A percentile compares a stretch with the other conserved stretches of the same genome.
These are phyloP conservation scores for Cerioporus squamosus DNA, from an alignment of 1,284 basidiomycete species.

Conservation along the genomic window DNA sequence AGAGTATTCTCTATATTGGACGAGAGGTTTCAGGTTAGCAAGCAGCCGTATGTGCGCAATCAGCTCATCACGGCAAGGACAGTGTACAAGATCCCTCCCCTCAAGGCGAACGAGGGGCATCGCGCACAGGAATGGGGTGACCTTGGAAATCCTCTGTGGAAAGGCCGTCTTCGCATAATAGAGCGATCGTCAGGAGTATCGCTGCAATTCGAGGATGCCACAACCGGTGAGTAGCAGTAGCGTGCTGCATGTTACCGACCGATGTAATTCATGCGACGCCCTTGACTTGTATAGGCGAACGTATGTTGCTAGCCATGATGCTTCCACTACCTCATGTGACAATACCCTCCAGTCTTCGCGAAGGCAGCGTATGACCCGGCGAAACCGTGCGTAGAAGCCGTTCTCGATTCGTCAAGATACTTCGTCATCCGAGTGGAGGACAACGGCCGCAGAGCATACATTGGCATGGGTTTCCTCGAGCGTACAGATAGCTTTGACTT, in stretches of 20 bases:
- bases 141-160: conserved; percentile 83
- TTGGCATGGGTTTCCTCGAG: conserved; percentile 94
- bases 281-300: conserved; percentile 22
- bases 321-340: background rate
- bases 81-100: conserved; percentile 85
- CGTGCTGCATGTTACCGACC: background rate
- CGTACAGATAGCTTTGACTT: conserved; percentile 94
- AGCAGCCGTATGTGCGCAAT: conserved; percentile 3
- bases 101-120: conserved; percentile 85
- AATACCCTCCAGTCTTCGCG: conserved; percentile 76
- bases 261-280: background rate
- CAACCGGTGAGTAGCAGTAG: conserved; percentile 58
- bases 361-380: conserved; percentile 86
- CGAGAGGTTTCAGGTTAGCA: conserved; percentile 80
- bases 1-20: conserved; percentile 84
- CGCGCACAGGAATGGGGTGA: conserved; percentile 88
- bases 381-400: conserved; percentile 89
- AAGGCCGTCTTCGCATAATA: conserved; percentile 84
- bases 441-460: conserved; percentile 84
- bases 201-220: conserved; percentile 76
- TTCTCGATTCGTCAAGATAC: conserved; percentile 95
- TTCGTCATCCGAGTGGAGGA: conserved; percentile 95
- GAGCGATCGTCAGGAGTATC: conserved; percentile 67
- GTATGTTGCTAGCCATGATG: conserved; percentile 8
- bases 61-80: conserved; percentile 17